Percentiles rank a stretch among this genome's conserved stretches.
Evolutionary conservation across 1,284 basidiomycete genomes (phyloP).

Genomic region (Agaricales sp.): DNA sequence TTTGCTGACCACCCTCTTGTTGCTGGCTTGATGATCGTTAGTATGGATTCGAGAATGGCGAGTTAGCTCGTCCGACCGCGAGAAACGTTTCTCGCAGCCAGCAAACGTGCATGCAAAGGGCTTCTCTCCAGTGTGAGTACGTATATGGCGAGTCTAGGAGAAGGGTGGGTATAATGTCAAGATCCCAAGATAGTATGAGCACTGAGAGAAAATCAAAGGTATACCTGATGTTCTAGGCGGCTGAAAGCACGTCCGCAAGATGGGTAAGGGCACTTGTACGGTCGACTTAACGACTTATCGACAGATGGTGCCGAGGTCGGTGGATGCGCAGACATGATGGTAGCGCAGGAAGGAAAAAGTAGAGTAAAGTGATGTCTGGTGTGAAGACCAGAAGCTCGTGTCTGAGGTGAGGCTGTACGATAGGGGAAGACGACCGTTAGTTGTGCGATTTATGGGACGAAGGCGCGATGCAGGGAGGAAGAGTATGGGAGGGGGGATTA

Average conservation of each 20-base stretch:
- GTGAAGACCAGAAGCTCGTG: neutral
- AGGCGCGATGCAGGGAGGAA: too few species aligned
- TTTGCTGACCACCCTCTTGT: constrained; percentile 7
- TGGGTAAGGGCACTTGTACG: constrained; percentile 93
- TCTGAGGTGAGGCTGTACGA: neutral
- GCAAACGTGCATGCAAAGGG: constrained; percentile 91
- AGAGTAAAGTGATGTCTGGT: neutral
- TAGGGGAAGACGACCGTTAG: too few species aligned
- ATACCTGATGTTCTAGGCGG: constrained; percentile 85
- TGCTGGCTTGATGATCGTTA: constrained; percentile 29
- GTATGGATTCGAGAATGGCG: constrained; percentile 91
- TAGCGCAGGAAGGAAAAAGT: neutral
- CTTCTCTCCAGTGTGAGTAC: constrained; percentile 97
- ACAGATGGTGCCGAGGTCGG: constrained; percentile 5
- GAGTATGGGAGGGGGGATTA: neutral
- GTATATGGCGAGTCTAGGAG: constrained; percentile 86
- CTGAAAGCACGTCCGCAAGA: constrained; percentile 89
- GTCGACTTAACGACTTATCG: constrained; percentile 62
- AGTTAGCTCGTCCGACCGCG: constrained; percentile 94
- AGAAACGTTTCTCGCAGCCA: constrained; percentile 97
- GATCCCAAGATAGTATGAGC: constrained; percentile 8
- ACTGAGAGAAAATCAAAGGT: constrained; percentile 19
- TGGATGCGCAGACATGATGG: neutral
- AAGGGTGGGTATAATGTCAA: constrained; percentile 8
- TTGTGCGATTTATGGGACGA: too few species aligned